Evolutionary conservation across 345 rosid genomes (phyloP).

Genomic region (Raphanus raphanistrum): DNA sequence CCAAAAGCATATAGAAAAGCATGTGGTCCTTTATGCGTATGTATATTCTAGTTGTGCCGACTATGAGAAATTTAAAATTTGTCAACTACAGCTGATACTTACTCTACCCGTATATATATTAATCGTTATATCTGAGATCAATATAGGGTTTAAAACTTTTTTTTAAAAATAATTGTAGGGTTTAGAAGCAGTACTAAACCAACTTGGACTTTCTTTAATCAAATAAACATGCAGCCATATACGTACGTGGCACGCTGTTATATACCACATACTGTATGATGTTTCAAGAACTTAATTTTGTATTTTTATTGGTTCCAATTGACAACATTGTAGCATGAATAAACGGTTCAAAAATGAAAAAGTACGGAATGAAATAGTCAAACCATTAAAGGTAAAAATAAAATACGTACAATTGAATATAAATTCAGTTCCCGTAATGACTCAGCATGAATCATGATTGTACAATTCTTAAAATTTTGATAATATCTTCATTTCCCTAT

Average conservation of each 20-base stretch:
- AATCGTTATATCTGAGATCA: neutral
- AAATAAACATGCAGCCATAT: neutral
- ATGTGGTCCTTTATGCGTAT: neutral
- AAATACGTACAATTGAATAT: too few relatives aligned
- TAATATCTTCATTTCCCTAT: neutral
- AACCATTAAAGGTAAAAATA: neutral
- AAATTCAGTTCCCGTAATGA: neutral
- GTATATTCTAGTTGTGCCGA: slow-evolving; percentile 6
- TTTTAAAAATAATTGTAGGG: neutral
- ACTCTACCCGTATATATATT: neutral
- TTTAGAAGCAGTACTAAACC: neutral
- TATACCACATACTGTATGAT: neutral
- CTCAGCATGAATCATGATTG: neutral
- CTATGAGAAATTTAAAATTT: neutral
- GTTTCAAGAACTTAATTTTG: neutral
- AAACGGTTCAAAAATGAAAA: neutral
- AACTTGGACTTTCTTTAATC: neutral
- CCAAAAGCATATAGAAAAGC: neutral
- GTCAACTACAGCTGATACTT: neutral
- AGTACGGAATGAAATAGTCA: neutral
- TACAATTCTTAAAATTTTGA: neutral
- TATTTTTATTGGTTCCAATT: neutral
- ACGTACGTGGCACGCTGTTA: neutral
- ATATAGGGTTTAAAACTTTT: neutral
- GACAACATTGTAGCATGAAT: neutral